These are phyloP conservation scores for Candida piceae DNA, from an alignment of 805 yeast genomes.

Conservation along the genomic window DNA sequence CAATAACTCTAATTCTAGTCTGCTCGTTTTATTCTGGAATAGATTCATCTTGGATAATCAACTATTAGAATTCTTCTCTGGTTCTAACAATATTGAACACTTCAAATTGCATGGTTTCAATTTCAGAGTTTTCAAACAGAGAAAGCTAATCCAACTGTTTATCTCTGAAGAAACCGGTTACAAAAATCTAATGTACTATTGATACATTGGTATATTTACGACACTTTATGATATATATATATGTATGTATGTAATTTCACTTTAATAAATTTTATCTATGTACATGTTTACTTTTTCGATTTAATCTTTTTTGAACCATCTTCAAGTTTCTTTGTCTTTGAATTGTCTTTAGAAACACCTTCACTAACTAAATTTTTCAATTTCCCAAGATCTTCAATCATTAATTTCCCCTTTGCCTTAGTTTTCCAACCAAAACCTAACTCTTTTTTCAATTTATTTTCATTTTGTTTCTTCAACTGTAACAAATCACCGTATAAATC, in stretches of 20 bases:
- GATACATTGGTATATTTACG: background rate
- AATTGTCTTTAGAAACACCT: conserved; percentile 1
- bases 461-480: conserved; percentile 41
- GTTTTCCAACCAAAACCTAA: conserved; percentile 58
- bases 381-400: conserved; percentile 38
- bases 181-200: conserved; percentile 19
- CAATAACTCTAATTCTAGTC: conserved; percentile 10
- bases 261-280: background rate
- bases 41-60: conserved; percentile 13
- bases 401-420: conserved; percentile 41
- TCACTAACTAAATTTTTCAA: conserved; percentile 17
- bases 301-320: background rate
- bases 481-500: conserved; percentile 27
- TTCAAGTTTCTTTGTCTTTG: background rate
- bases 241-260: background rate
- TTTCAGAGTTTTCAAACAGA: conserved; percentile 13
- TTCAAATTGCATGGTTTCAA: conserved; percentile 25
- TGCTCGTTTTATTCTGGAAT: conserved; percentile 24
- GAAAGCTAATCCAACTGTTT: conserved; percentile 18
- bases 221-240: no score
- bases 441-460: conserved; percentile 45
- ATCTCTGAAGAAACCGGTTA: conserved; percentile 17
- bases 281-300: no score
- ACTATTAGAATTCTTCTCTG: conserved; percentile 8
- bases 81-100: background rate